Base-by-base conservation (phyloP, 140 eudicot genomes). In the Anethum foeniculum region DNA sequence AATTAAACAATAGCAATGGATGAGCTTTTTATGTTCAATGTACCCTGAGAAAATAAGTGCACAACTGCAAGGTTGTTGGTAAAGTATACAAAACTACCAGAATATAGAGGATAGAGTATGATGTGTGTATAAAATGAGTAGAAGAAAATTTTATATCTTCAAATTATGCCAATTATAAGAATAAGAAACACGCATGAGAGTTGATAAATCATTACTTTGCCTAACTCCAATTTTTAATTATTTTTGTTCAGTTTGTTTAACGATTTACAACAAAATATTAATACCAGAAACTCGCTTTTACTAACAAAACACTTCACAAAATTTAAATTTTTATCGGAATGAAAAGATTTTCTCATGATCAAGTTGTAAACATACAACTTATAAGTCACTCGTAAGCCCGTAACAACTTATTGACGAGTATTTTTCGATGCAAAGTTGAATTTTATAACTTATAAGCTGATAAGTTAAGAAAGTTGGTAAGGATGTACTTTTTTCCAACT, bases 11-110 rank as follows among this genome's bases (percentile, higher is more conserved):
- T 75, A 7, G 60, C 21, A 25, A 25, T 12, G 27, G 58, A 15
- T 8, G 30, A 75, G 44, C 79, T 75, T 75, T 47, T 30, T 4
- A 47, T 75, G 79, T 75, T 75, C 79, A 75, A 47, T 75, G 79
- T 15, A 75, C 64, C 44, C 23, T 1, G 25, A 12, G 23, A 28
- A 32, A 34, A 38, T 16, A 71, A 71, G 76, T 34, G 48, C 76
- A 71, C 13, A 71, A 71, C 21, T 65, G 9, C 21, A 67, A 67
- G 39, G 74, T 67, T 67, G 74, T 67, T 67, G 43, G 11, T 67
- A 27, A 67, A 67, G 41, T 67, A 10, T 25, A 62, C 16, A 25
- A 62, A 25, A 60, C 32, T 23, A 1, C 32, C 7, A 30, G 2
- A 23, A 39, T 39, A 39, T 39, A 9, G 19, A 1, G 58, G 18